A percentile compares a stretch with the other conserved stretches of the same genome.
Conservation (phyloP, 495 filamentous ascomycete genomes). For the Copromyces sp. region DNA sequence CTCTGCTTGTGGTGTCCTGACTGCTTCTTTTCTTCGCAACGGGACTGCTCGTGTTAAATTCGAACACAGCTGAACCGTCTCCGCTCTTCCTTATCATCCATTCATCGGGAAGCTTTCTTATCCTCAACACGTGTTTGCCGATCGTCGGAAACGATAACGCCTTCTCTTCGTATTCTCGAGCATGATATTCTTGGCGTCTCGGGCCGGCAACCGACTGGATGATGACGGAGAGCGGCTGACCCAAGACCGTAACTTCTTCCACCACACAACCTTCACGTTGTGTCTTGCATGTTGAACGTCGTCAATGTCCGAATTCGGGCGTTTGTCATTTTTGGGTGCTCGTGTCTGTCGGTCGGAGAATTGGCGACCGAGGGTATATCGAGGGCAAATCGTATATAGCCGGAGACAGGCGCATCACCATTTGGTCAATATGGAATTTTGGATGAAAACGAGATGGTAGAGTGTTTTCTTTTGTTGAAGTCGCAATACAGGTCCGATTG, state of each 20-base stretch:
- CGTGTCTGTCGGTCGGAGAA: not conserved
- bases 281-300: not conserved
- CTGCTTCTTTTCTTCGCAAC: not conserved
- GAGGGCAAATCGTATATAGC: not conserved
- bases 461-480: not conserved
- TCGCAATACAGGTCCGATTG: not conserved
- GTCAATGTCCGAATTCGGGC: not conserved
- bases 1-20: not conserved
- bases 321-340: not conserved
- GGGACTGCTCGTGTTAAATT: not conserved
- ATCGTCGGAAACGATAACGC: not conserved
- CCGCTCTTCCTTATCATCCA: not conserved
- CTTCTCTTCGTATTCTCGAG: not conserved
- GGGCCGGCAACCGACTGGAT: not conserved
- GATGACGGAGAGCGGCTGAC: not conserved
- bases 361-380: not conserved
- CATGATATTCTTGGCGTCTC: not conserved
- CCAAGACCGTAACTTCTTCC: not conserved
- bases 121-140: not conserved
- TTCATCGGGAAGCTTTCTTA: not conserved
- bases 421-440: too few relatives aligned
- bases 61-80: not conserved
- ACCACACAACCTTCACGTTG: not conserved
- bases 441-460: not conserved
- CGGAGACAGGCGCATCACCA: too few relatives aligned